A percentile compares a stretch with the other conserved stretches of the same genome.
These are phyloP conservation scores for Globisporangium paddicum DNA, from an alignment of 352 stramenopile genomes.

Conservation along the genomic window DNA sequence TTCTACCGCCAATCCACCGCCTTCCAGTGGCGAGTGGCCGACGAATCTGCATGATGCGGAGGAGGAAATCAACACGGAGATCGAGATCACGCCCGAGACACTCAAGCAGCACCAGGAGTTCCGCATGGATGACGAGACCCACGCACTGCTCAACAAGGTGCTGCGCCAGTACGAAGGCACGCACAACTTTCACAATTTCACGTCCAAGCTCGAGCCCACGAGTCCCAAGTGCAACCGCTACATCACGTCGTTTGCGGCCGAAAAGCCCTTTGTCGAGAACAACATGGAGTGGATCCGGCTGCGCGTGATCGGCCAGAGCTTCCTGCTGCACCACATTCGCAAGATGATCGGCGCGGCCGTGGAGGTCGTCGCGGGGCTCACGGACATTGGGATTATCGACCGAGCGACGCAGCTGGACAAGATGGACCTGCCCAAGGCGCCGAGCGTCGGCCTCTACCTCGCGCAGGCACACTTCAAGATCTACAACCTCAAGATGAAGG, in stretches of 20 bases:
- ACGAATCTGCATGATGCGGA: constrained; percentile 36
- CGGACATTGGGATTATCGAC: constrained; percentile 42
- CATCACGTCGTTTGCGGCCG: constrained; percentile 89
- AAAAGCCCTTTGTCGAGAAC: constrained; percentile 80
- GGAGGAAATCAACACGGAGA: constrained; percentile 25
- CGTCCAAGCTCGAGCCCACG: constrained; percentile 81
- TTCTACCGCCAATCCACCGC: background rate
- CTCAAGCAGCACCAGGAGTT: constrained; percentile 72
- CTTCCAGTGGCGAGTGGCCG: constrained; percentile 20
- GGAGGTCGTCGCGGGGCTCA: constrained; percentile 66
- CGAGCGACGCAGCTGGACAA: constrained; percentile 66
- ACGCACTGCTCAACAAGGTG: constrained; percentile 41
- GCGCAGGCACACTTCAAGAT: constrained; percentile 83
- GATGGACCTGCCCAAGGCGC: constrained; percentile 85
- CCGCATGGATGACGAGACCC: constrained; percentile 53
- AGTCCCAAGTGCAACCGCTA: constrained; percentile 86
- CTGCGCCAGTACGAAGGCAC: constrained; percentile 80
- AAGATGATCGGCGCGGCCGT: constrained; percentile 94
- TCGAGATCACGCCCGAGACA: constrained; percentile 56
- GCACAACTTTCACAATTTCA: constrained; percentile 98
- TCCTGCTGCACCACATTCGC: constrained; percentile 97
- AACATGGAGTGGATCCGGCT: constrained; percentile 95
- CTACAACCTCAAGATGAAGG: constrained; percentile 77
- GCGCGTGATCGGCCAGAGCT: constrained; percentile 95
- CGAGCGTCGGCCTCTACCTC: constrained; percentile 82